These are phyloP conservation scores for Colletotrichum caudatum DNA, from an alignment of 2,329 filamentous ascomycete genomes.

Conservation along the genomic window DNA sequence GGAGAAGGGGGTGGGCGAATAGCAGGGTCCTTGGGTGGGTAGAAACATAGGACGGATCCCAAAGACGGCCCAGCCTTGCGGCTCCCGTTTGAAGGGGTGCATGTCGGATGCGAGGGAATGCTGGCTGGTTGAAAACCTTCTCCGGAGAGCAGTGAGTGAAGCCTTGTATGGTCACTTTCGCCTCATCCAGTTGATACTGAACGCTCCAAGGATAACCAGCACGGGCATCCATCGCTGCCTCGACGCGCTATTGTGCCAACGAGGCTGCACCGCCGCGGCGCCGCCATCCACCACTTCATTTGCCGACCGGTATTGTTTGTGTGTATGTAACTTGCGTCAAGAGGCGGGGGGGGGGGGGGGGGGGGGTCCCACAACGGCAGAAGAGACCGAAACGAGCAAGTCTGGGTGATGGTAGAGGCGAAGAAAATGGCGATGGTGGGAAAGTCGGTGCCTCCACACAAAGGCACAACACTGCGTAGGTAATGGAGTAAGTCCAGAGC, in stretches of 20 bases:
- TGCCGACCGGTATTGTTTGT: neutral
- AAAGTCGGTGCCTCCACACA: neutral
- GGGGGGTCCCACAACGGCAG: neutral
- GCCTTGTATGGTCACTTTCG: slow-evolving; percentile 3
- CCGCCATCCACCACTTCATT: slow-evolving; percentile 6
- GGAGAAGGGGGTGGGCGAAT: slow-evolving; percentile 3
- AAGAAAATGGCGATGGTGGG: neutral
- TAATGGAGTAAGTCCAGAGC: neutral
- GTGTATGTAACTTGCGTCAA: neutral
- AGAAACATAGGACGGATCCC: slow-evolving; percentile 18
- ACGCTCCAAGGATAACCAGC: neutral
- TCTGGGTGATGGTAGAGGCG: no score
- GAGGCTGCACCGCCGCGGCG: slow-evolving; percentile 12
- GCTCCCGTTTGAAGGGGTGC: slow-evolving; percentile 36
- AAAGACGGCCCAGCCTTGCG: slow-evolving; percentile 38
- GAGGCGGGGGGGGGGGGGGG: neutral
- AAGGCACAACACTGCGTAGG: no score
- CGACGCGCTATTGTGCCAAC: slow-evolving; percentile 1
- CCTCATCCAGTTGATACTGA: neutral
- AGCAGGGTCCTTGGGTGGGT: slow-evolving; percentile 10
- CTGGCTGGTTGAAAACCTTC: neutral
- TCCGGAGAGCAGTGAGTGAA: slow-evolving; percentile 2
- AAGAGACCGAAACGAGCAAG: neutral
- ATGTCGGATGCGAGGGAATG: slow-evolving; percentile 14
- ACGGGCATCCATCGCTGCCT: neutral